A percentile compares a stretch with the other conserved stretches of the same genome.
phyloP scores from a whole-genome alignment of 768 basidiomycete genomes.

The Tricholoma sp. region DNA sequence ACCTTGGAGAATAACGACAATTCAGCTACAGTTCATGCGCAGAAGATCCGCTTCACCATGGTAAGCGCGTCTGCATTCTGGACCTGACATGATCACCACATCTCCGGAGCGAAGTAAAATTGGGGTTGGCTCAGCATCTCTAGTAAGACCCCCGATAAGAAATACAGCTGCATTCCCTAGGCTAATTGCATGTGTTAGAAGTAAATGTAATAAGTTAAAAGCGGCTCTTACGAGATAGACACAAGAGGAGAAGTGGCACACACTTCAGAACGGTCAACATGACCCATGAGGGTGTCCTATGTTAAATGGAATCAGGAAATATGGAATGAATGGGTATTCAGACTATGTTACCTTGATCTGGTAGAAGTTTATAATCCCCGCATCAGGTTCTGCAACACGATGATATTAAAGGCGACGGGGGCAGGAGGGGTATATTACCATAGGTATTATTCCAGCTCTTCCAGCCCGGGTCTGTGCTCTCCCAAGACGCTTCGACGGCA shows the following conservation, averaged over 20 bases:
- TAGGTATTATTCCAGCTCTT: conserved; percentile 72
- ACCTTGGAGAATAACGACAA: conserved; percentile 36
- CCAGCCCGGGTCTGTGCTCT: conserved; percentile 57
- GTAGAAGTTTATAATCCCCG: conserved; percentile 96
- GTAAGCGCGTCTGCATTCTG: conserved; percentile 78
- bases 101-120: conserved; percentile 91
- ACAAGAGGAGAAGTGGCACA: conserved; percentile 90
- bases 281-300: conserved; percentile 92
- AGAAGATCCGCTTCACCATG: conserved; percentile 56
- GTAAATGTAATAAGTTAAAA: not conserved
- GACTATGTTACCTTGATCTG: conserved; percentile 52
- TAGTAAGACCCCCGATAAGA: conserved; percentile 79
- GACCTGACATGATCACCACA: conserved; percentile 89
- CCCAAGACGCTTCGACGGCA: conserved; percentile 42
- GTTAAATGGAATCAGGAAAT: not conserved
- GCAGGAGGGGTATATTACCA: conserved; percentile 37
- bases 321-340: not conserved
- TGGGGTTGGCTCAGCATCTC: conserved; percentile 71
- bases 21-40: not conserved
- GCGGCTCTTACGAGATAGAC: conserved; percentile 77
- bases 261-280: conserved; percentile 95
- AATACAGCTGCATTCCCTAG: conserved; percentile 89
- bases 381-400: conserved; percentile 71
- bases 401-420: not conserved
- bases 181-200: conserved; percentile 31